These are phyloP conservation scores for Microbotryomycetes sp. DNA, from an alignment of 1,284 basidiomycete genomes.

Conservation along the genomic window DNA sequence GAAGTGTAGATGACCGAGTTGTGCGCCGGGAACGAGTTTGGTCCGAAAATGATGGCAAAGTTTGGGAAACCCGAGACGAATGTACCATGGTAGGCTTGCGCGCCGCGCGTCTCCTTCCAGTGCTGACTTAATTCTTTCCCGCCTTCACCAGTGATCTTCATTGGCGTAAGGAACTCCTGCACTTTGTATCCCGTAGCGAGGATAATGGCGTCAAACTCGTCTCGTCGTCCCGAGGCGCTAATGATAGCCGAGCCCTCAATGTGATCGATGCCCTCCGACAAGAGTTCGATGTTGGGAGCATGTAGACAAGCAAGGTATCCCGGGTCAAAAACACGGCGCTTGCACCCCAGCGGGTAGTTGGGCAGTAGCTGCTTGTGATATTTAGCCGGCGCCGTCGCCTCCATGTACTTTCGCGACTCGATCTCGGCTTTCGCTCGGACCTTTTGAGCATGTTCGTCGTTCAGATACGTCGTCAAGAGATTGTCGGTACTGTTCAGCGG, in stretches of 20 bases:
- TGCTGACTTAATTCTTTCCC: conserved; percentile 3
- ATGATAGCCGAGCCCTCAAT: background rate
- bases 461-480: conserved; percentile 1
- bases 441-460: background rate
- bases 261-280: background rate
- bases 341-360: background rate
- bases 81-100: conserved; percentile 12
- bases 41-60: background rate
- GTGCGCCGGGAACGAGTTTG: conserved; percentile 8
- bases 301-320: background rate
- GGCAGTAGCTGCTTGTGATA: background rate
- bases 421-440: background rate
- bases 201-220: background rate
- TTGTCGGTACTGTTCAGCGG: background rate
- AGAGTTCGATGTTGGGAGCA: background rate
- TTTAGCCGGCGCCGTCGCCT: background rate
- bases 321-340: background rate
- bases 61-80: conserved; percentile 14
- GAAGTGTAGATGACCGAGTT: conserved; percentile 15
- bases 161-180: conserved; percentile 10
- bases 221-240: background rate
- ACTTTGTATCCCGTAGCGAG: background rate
- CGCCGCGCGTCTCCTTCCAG: conserved; percentile 9
- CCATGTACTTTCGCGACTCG: background rate
- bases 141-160: conserved; percentile 3